Base-by-base conservation (phyloP, 768 basidiomycete species). In the Tulasnella sp. region DNA sequence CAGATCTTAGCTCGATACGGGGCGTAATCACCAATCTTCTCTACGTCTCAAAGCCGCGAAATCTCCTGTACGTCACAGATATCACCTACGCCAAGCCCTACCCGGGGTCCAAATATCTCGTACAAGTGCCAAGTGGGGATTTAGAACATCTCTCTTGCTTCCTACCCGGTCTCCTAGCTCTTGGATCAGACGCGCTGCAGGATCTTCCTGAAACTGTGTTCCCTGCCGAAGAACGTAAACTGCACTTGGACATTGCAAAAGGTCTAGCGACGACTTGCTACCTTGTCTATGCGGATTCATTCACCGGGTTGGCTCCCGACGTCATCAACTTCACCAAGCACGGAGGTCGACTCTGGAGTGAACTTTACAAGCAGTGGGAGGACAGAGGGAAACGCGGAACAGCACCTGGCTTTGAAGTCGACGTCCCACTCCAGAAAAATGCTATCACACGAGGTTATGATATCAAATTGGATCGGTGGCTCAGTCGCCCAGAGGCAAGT, bases 91-190 rank as follows among this genome's bases (percentile, higher is more conserved):
- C 72, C n/a, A 75, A 72, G 34, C 32, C 39, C 32, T 34, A 42
- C 12, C 40, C 22, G 44, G 36, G 77, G 78, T 44, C 78, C 80
- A 36, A 75, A 75, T 11, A 80, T 78, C 34, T 73, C 76, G 17
- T 67, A 29, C 29, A n/a, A n/a, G 42, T 32, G 82, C 84, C 29
- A 29, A 47, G 34, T 3, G 37, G 65, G 34, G 75, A 77, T n/a
- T 86, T 91, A 69, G 90, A 92, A 74, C 90, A 92, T 76, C 81
- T 92, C 29, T 86, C 90, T 11, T 91, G 90, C 79, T 92, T 91
- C 81, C 83, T 90, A 66, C 89, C 90, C 0, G 90, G 91, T 14
- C 80, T 92, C 16, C 82, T 92, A 62, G 89, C 90, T 4, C 83
- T 92, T 2, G 90, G 91, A 26, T 88, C 81, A 2, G 84, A 88